Evolutionary conservation across 2,329 filamentous ascomycete genomes (phyloP).

Genomic region (Trichoderma sp.): DNA sequence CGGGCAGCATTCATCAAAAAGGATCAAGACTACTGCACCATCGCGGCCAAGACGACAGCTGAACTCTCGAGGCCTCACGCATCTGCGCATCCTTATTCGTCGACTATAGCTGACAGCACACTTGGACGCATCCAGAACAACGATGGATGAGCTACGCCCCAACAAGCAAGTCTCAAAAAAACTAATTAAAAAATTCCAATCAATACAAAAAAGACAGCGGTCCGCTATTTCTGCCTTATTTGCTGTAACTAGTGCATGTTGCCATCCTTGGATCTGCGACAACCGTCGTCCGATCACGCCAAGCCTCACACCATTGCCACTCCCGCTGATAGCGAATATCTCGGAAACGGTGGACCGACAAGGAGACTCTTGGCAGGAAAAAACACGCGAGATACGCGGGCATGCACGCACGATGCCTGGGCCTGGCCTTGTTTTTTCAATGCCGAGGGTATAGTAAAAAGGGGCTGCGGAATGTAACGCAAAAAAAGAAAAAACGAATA

Average conservation of each 20-base stretch:
- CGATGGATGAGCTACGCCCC: background rate
- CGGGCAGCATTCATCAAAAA: background rate
- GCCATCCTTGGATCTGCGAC: background rate
- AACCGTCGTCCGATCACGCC: conserved; percentile 1
- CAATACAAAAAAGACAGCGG: too few relatives aligned
- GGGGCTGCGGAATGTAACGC: background rate
- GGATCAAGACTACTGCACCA: background rate
- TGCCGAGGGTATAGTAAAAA: background rate
- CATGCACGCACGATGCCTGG: background rate
- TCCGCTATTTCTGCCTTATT: too few relatives aligned
- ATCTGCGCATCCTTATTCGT: background rate
- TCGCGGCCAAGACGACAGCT: background rate
- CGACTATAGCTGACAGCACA: background rate
- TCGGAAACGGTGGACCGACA: background rate
- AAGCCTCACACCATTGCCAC: conserved; percentile 5
- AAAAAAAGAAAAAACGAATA: background rate
- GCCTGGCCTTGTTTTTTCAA: background rate
- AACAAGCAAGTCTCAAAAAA: too few relatives aligned
- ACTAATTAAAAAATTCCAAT: too few relatives aligned
- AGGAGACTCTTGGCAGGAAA: background rate
- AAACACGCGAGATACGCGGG: background rate
- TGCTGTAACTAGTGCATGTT: too few relatives aligned
- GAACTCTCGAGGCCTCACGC: background rate
- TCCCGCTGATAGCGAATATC: conserved; percentile 12
- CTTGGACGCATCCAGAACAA: background rate